These are phyloP conservation scores for Nigrospora sphaerica DNA, from an alignment of 2,329 filamentous ascomycete genomes.

Conservation along the genomic window DNA sequence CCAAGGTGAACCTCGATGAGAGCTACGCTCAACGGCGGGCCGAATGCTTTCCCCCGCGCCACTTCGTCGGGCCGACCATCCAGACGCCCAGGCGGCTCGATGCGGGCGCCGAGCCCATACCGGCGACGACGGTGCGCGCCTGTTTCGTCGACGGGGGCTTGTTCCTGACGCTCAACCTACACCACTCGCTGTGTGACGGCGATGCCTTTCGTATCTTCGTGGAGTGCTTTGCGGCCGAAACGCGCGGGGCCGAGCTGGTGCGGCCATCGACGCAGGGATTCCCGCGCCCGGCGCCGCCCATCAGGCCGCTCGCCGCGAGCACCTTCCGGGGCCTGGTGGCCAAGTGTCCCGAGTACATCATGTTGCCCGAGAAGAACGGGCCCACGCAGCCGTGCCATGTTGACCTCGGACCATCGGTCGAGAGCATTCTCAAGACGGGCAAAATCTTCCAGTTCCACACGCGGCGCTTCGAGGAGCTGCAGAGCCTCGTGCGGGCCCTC, in stretches of 20 bases:
- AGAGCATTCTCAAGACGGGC: constrained; percentile 26
- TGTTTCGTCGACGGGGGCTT: constrained; percentile 31
- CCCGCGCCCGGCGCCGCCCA: constrained; percentile 5
- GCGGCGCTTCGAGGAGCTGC: constrained; percentile 23
- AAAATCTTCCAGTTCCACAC: constrained; percentile 33
- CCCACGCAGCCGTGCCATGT: constrained; percentile 26
- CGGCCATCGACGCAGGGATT: constrained; percentile 21
- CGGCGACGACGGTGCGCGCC: constrained; percentile 29
- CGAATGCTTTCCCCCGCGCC: constrained; percentile 18
- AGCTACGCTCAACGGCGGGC: constrained; percentile 16
- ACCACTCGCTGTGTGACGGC: constrained; percentile 35
- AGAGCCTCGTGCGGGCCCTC: constrained; percentile 11
- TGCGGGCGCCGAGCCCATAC: constrained; percentile 17
- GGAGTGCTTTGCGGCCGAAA: constrained; percentile 28
- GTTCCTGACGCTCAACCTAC: constrained; percentile 30
- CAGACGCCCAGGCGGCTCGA: constrained; percentile 13
- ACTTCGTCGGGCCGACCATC: constrained; percentile 16
- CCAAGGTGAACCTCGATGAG: constrained; percentile 8
- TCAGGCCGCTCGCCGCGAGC: constrained; percentile 7
- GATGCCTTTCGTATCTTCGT: constrained; percentile 30
- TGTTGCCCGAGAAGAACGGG: constrained; percentile 23
- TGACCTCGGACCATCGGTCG: constrained; percentile 16
- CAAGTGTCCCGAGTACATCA: constrained; percentile 30
- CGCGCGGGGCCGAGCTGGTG: constrained; percentile 14
- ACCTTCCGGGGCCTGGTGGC: constrained; percentile 15